phyloP scores from a whole-genome alignment of 176 grass and related monocot genomes.

The barley (Hordeum vulgare) region DNA sequence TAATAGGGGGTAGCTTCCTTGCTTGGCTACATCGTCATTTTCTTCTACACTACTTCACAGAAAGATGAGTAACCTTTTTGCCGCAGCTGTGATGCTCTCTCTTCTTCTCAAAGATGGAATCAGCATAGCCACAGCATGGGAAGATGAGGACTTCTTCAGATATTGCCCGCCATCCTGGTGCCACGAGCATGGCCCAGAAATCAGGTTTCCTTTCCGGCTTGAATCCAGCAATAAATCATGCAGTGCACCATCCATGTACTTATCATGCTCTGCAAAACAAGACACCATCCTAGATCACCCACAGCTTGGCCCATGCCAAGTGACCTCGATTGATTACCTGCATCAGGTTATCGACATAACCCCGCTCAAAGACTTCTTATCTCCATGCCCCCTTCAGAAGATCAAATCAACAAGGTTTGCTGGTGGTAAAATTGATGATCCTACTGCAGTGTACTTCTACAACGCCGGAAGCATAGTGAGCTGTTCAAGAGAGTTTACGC shows the following conservation, averaged over 20 bases:
- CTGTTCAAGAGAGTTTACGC: neutral
- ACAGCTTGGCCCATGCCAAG: neutral
- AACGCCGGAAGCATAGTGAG: neutral
- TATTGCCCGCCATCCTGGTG: neutral
- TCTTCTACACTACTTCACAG: neutral
- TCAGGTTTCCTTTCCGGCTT: slow-evolving; percentile 9
- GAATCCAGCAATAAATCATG: neutral
- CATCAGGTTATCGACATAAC: neutral
- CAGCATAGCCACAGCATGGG: neutral
- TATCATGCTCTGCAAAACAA: slow-evolving; percentile 26
- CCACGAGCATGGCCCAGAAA: neutral
- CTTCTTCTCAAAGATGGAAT: slow-evolving; percentile 4
- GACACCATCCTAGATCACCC: slow-evolving; percentile 32
- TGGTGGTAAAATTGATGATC: no score
- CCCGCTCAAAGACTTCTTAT: neutral
- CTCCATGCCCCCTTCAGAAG: neutral
- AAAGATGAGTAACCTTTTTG: slow-evolving; percentile 5
- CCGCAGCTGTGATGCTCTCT: neutral
- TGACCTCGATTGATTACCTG: slow-evolving; percentile 2
- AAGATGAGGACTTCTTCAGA: slow-evolving; percentile 15
- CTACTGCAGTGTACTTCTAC: no score
- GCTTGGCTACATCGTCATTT: neutral
- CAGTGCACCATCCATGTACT: neutral
- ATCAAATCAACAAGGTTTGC: no score
- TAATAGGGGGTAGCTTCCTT: neutral